phyloP scores from a whole-genome alignment of 176 grass and related monocot genomes.

The Guadua angustifolia region DNA sequence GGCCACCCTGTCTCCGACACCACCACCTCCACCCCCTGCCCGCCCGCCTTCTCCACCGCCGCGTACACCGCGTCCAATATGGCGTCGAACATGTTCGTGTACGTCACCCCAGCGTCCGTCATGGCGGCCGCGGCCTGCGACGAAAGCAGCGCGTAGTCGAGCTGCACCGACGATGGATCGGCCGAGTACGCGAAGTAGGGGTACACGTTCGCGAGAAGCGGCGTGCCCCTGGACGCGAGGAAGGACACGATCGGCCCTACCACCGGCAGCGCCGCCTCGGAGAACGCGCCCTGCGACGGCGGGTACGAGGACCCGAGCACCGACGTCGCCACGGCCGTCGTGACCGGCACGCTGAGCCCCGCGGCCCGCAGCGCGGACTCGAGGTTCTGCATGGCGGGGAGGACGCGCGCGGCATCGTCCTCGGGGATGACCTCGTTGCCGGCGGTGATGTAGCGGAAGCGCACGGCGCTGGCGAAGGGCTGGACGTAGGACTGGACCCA shows the following conservation, averaged over 20 bases:
- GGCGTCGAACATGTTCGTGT: constrained; percentile 92
- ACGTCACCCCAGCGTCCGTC: constrained; percentile 51
- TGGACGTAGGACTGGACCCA: constrained; percentile 81
- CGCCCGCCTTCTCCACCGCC: constrained; percentile 69
- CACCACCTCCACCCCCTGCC: constrained; percentile 59
- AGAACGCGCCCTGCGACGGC: constrained; percentile 68
- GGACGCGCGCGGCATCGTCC: constrained; percentile 49
- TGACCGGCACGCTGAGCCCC: constrained; percentile 59
- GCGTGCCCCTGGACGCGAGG: constrained; percentile 53
- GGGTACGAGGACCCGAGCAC: constrained; percentile 66
- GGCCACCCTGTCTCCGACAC: constrained; percentile 98
- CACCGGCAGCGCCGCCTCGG: constrained; percentile 43
- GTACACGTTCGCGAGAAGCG: constrained; percentile 74
- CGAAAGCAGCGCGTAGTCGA: constrained; percentile 80
- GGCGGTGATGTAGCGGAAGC: constrained; percentile 74
- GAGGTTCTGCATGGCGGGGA: constrained; percentile 79
- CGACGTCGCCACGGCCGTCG: constrained; percentile 66
- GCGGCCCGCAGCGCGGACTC: constrained; percentile 55
- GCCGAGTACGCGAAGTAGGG: constrained; percentile 78
- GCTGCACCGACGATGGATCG: constrained; percentile 47
- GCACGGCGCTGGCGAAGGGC: constrained; percentile 69
- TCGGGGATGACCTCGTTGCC: constrained; percentile 86
- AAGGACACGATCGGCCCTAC: constrained; percentile 55
- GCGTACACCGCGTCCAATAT: constrained; percentile 77
- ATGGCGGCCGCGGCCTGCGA: constrained; percentile 28